phyloP scores from a whole-genome alignment of 495 filamentous ascomycete genomes.

The Pseudevernia furfuracea region DNA sequence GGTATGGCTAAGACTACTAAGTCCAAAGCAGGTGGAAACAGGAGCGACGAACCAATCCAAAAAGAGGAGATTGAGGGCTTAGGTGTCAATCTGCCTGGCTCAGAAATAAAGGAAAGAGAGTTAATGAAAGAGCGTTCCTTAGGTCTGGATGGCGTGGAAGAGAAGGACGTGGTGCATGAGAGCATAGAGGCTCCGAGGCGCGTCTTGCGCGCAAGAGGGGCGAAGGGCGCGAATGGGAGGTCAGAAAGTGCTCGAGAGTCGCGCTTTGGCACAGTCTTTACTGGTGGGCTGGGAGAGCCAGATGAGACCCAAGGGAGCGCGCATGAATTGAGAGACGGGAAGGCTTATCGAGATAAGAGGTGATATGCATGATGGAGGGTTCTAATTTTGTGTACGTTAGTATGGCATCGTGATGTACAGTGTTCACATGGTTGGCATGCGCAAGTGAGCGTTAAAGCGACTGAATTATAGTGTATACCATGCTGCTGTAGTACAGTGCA shows the following conservation, averaged over 20 bases:
- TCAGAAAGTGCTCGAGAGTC: constrained; percentile 12
- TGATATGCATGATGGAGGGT: not conserved
- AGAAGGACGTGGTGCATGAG: constrained; percentile 23
- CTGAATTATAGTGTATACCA: not conserved
- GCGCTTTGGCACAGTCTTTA: constrained; percentile 21
- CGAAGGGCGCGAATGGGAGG: constrained; percentile 1
- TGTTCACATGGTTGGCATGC: not conserved
- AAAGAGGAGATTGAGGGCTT: constrained; percentile 33
- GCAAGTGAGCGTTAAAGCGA: constrained; percentile 1
- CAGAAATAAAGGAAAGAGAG: constrained; percentile 28
- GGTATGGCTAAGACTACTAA: constrained; percentile 35
- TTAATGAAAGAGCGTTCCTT: constrained; percentile 7
- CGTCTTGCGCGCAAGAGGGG: constrained; percentile 14
- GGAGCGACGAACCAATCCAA: constrained; percentile 36
- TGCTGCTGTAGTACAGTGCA: not conserved
- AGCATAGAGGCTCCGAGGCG: constrained; percentile 16
- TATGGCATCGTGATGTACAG: not conserved
- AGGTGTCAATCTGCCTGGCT: constrained; percentile 30
- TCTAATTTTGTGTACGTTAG: not conserved
- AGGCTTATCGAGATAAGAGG: not conserved
- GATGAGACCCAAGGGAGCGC: constrained; percentile 1
- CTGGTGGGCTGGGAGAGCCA: constrained; percentile 27
- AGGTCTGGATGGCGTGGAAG: constrained; percentile 28
- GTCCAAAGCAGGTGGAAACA: constrained; percentile 35
- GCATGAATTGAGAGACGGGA: constrained; percentile 8